These are phyloP conservation scores for Aciculoconidium aculeatum DNA, from an alignment of 805 yeast genomes.

Conservation along the genomic window DNA sequence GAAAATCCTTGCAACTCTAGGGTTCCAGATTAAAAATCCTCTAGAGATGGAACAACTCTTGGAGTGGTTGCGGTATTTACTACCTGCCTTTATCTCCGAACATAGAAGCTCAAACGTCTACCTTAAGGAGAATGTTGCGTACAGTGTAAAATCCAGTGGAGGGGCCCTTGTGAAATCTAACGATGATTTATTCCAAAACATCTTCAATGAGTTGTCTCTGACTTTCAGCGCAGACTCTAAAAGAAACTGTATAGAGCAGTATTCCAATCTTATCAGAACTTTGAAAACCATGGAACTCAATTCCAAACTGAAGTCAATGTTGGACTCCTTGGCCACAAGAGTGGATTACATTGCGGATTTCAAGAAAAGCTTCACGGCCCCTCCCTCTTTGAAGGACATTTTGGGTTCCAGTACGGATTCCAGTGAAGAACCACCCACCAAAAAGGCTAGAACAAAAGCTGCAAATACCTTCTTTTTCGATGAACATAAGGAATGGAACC, in stretches of 20 bases:
- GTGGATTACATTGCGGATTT: conserved; percentile 4
- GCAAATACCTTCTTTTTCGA: conserved; percentile 22
- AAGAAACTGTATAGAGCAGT: too few relatives aligned
- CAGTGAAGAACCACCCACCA: conserved; percentile 4
- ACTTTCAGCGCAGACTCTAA: too few relatives aligned
- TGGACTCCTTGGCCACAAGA: conserved; percentile 2
- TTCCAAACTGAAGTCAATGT: too few relatives aligned
- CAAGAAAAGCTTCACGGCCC: conserved; percentile 7
- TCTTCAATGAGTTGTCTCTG: neutral
- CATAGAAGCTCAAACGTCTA: neutral
- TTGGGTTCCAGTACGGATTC: conserved; percentile 14
- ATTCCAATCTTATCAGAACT: too few relatives aligned
- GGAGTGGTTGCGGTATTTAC: conserved; percentile 5
- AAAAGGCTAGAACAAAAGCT: conserved; percentile 15
- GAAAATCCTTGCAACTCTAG: neutral
- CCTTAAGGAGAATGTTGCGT: too few relatives aligned
- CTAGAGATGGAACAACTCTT: conserved; percentile 5
- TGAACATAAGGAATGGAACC: conserved; percentile 38
- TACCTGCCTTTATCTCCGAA: neutral
- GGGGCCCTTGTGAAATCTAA: conserved; percentile 1
- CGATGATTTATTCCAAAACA: neutral
- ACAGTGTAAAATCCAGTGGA: too few relatives aligned
- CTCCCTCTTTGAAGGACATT: conserved; percentile 19
- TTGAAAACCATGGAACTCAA: too few relatives aligned
- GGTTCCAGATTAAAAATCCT: neutral